phyloP scores from a whole-genome alignment of 768 basidiomycete species.

The Tricholoma matsutake region DNA sequence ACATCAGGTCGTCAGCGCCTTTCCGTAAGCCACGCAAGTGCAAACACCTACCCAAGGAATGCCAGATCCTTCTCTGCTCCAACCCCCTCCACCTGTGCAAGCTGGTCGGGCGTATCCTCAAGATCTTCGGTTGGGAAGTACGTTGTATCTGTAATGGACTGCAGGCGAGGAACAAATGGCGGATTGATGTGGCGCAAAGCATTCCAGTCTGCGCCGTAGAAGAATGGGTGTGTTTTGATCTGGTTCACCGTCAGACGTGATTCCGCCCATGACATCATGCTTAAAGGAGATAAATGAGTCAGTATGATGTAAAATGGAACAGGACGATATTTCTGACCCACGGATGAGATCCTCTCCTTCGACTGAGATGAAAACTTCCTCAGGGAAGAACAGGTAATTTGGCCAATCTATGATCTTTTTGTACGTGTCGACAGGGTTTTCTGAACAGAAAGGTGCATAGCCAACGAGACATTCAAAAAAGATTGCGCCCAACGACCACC shows the following conservation, averaged over 20 bases:
- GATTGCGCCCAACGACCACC: slow-evolving; percentile 99
- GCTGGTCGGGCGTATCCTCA: slow-evolving; percentile 59
- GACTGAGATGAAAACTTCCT: slow-evolving; percentile 89
- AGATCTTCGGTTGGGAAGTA: slow-evolving; percentile 98
- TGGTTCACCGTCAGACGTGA: slow-evolving; percentile 75
- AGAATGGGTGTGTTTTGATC: slow-evolving; percentile 92
- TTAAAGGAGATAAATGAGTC: slow-evolving; percentile 25
- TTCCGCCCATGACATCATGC: slow-evolving; percentile 85
- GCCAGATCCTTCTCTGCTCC: slow-evolving; percentile 67
- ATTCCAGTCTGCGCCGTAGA: slow-evolving; percentile 93
- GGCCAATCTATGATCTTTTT: slow-evolving; percentile 98
- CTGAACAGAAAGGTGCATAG: slow-evolving; percentile 96
- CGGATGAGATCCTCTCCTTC: slow-evolving; percentile 91
- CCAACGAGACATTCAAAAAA: slow-evolving; percentile 99
- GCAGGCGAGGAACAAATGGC: slow-evolving; percentile 91
- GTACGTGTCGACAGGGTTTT: slow-evolving; percentile 96
- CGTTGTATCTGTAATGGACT: slow-evolving; percentile 89
- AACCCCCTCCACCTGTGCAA: slow-evolving; percentile 58
- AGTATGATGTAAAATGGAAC: background rate
- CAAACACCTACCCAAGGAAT: slow-evolving; percentile 52
- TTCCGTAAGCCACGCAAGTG: background rate
- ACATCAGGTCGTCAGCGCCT: slow-evolving; percentile 6
- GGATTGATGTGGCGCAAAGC: slow-evolving; percentile 90
- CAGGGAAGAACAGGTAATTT: slow-evolving; percentile 87
- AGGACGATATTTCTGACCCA: slow-evolving; percentile 45